Evolutionary conservation across 2,329 filamentous ascomycete species (phyloP).

Genomic region (Helminthosporium solani): DNA sequence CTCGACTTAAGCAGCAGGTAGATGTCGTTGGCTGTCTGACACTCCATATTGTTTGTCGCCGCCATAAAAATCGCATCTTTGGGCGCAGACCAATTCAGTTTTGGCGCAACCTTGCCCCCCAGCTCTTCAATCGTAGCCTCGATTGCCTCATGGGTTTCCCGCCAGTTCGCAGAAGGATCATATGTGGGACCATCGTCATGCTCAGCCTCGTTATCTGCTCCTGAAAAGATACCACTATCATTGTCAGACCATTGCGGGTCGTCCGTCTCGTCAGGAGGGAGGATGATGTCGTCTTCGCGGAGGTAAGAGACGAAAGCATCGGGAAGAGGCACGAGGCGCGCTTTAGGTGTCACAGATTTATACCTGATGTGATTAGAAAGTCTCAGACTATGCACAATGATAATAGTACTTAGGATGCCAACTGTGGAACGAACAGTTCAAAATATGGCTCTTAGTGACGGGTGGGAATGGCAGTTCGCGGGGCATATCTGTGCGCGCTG

Average conservation of each 20-base stretch:
- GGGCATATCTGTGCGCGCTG: slow-evolving; percentile 2
- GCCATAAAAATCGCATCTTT: slow-evolving; percentile 95
- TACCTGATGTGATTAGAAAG: slow-evolving; percentile 56
- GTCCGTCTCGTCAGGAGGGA: slow-evolving; percentile 67
- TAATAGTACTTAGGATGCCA: slow-evolving; percentile 74
- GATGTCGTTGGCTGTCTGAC: slow-evolving; percentile 82
- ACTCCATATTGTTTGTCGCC: slow-evolving; percentile 87
- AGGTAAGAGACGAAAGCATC: slow-evolving; percentile 80
- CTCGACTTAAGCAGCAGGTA: slow-evolving; percentile 94
- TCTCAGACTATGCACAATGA: neutral
- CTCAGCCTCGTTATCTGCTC: slow-evolving; percentile 47
- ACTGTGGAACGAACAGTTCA: slow-evolving; percentile 89
- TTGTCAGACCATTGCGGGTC: slow-evolving; percentile 48
- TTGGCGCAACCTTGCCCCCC: slow-evolving; percentile 83
- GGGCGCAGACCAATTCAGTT: slow-evolving; percentile 95
- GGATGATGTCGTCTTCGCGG: slow-evolving; percentile 85
- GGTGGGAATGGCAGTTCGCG: slow-evolving; percentile 70
- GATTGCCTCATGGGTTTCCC: slow-evolving; percentile 75
- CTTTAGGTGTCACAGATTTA: slow-evolving; percentile 77
- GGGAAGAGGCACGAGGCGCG: slow-evolving; percentile 77
- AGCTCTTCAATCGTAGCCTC: slow-evolving; percentile 75
- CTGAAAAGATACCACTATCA: slow-evolving; percentile 55
- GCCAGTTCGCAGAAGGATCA: slow-evolving; percentile 63
- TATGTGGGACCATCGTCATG: slow-evolving; percentile 58
- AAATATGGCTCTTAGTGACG: slow-evolving; percentile 79